phyloP scores from a whole-genome alignment of 1,284 basidiomycete genomes.

The Heterobasidion occidentale region DNA sequence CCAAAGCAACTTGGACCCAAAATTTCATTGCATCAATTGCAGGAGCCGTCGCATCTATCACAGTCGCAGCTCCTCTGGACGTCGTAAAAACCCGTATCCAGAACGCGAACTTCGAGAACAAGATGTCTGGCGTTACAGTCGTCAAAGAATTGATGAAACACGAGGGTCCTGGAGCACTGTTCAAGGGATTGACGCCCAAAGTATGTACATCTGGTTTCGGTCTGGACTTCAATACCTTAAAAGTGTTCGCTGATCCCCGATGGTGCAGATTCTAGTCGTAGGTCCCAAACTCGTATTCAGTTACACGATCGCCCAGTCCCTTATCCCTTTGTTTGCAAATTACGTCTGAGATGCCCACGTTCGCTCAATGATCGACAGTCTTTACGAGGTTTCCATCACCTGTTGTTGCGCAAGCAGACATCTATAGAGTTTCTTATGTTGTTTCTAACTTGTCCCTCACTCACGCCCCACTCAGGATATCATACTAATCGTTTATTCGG shows the following conservation, averaged over 20 bases:
- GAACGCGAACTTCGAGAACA: constrained; percentile 94
- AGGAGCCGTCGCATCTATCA: constrained; percentile 93
- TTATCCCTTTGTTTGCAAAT: constrained; percentile 92
- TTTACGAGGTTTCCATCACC: background rate
- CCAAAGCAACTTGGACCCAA: constrained; percentile 89
- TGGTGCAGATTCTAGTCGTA: constrained; percentile 82
- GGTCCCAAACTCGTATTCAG: constrained; percentile 98
- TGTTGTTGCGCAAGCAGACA: background rate
- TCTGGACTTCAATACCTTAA: background rate
- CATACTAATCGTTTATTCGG: background rate
- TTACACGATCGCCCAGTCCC: constrained; percentile 92
- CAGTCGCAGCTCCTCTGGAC: constrained; percentile 93
- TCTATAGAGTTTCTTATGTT: background rate
- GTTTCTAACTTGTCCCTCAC: background rate
- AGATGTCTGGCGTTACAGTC: constrained; percentile 83
- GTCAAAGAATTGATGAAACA: constrained; percentile 84
- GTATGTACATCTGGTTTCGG: constrained; percentile 31
- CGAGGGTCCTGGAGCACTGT: constrained; percentile 85
- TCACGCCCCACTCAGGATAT: background rate
- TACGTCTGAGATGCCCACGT: constrained; percentile 48
- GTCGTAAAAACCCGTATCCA: constrained; percentile 97
- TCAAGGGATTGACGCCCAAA: constrained; percentile 96
- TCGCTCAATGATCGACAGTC: background rate
- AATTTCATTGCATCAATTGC: constrained; percentile 94
- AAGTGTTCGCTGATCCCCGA: constrained; percentile 1